Base-by-base conservation (phyloP, 805 yeast species). In the Cyberlindnera mycetangii region DNA sequence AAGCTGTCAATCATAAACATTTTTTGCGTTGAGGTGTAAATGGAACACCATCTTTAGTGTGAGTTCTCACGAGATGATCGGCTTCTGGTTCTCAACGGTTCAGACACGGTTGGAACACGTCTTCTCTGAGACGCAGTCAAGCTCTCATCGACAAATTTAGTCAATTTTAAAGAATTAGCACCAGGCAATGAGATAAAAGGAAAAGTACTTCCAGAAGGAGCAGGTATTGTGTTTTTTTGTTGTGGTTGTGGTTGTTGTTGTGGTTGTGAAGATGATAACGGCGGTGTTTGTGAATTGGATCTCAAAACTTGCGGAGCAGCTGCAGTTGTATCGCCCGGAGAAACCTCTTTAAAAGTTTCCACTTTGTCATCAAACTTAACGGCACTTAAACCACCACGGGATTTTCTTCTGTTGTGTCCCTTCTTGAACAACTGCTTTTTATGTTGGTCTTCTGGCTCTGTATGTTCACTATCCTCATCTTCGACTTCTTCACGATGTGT, bases 31-130 rank as follows among this genome's bases (percentile, higher is more conserved):
- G 12, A 24, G 12, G 12, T 9, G 28, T 9, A 12, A 24, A 8
- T 24, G 28, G 14, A 7, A 7, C 32, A 11, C 32, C 16, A 12
- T 28, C 32, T 24, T 20, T 11, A 58, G 14, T 37, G 48, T 3
- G 61, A 58, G 36, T 44, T 54, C 41, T 56, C 58, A 20, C 59
- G 50, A 10, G 60, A 54, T 1, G 60, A 48, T 27, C 59, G 47
- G 37, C 60, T 55, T 48, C 64, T 48, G 1, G 64, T 60, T 36
- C 64, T 38, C 22, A 58, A 27, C 1, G 64, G 63, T 15, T 55
- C 60, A 3, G 58, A 44, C 1, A 58, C 41, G 3, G 59, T 47
- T 2, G 64, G 64, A 0, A 50, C 47, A 31, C 64, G 42, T 47
- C 63, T 52, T 42, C 58, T 50, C 28, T 59, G 62, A 10, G 63